Evolutionary conservation across 768 basidiomycete species (phyloP), one percentile per base, ranked within the genome.

Genomic region (Trichaptum fuscoviolaceum): DNA sequence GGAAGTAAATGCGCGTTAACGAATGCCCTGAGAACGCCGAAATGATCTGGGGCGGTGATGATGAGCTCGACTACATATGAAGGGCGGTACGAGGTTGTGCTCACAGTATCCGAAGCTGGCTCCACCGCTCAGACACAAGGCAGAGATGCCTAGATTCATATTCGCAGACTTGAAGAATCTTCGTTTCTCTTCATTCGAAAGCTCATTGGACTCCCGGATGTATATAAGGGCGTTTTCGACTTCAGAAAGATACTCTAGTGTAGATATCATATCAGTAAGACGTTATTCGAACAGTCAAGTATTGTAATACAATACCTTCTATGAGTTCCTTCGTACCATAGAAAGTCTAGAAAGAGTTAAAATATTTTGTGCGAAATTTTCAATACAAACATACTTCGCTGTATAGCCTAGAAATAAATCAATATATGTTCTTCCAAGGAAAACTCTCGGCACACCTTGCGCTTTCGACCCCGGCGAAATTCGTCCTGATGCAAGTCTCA

Each of bases 81-180:
- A 3, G 2, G 27, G 4, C 27, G 4, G 1, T 1, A 17, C 35
- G 64, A n/a, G 7, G 24, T 62, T 26, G 7, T 12, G 71, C 87
- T 73, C 76, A 90, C 94, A 98, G 74, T 96, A 97, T 9, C 95
- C 95, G 73, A 98, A 96, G 0, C 90, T 89, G 8, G 93, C 97
- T 7, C 97, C 96, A 18, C 97, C 97, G n/a, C 92, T 95, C 12
- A 99, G 83, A 76, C 96, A 99, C 5, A 99, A 79, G 0, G 97
- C 96, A 57, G 92, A 91, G 3, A 91, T 87, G 25, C 96, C 96
- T 12, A 96, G 83, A 77, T 97, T 96, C 62, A 91, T 90, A 73
- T 93, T 95, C 59, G 90, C 86, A 68, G 85, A 89, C 74, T 91
- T 91, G 81, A 97, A 99, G 75, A 99, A 98, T 10, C 88, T 84